Evolutionary conservation across 306 rosid genomes (phyloP), one percentile per base, ranked within the genome.

Genomic region (Quercus suber): DNA sequence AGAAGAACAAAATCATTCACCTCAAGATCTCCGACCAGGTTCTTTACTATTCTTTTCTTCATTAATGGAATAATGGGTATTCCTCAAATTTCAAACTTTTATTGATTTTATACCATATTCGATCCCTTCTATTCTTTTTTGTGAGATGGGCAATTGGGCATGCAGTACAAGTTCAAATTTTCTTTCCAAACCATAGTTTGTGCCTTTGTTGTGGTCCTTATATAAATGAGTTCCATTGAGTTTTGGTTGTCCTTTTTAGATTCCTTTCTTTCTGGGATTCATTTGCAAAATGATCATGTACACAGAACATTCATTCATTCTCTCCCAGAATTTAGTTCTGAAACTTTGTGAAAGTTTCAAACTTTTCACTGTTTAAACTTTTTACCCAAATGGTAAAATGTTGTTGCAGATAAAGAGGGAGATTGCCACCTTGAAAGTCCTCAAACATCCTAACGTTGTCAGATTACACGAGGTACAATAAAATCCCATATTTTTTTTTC

Each of bases 361-460:
- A 64, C 30, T 30, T 20, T 9, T 20, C 21, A 6, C 12, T 13
- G 5, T 14, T 31, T 15, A 18, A 30, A 12, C 20, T 33, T 67
- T 35, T 35, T 8, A 33, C 41, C 17, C 12, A 41, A 35, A 18
- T 8, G 52, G 6, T 68, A 23, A 18, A 18, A 67, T 19, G 52
- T 5, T 31, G 52, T 86, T 82, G 89, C 94, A 95, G 99, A 93
- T 95, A 76, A 92, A 93, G 92, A 89, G 98, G 76, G 99, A 95
- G 80, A 95, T 95, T 33, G 81, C 77, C 19, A 87, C 98, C 73
- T 85, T 91, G 73, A 95, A 93, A 86, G 92, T 91, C n/a, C 92
- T 95, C 45, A 84, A 86, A 58, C 99, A 95, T 87, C 98, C 97
- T 2, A 95, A 91, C 23, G 89, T 95, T 5, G 97, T 95, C 67